A percentile compares a stretch with the other conserved stretches of the same genome.
These are phyloP conservation scores for Termitomyces sp. DNA, from an alignment of 768 basidiomycete genomes.

Conservation along the genomic window DNA sequence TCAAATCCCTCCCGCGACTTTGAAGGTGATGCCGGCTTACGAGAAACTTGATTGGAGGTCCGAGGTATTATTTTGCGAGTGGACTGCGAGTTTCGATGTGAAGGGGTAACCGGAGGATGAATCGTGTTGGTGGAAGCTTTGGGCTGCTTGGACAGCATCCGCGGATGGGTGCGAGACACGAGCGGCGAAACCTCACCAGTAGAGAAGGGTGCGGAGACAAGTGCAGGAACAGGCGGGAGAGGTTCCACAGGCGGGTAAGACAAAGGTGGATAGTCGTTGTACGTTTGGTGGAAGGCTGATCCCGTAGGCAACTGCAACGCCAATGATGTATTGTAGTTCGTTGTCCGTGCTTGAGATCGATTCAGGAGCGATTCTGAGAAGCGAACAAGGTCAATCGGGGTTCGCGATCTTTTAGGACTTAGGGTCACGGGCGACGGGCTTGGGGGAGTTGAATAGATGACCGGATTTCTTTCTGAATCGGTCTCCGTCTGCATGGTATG, in stretches of 20 bases:
- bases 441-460: not conserved
- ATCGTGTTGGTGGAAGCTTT: not conserved
- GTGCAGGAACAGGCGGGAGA: not conserved
- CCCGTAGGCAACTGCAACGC: not conserved
- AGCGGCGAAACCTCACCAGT: not conserved
- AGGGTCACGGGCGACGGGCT: not conserved
- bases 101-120: not conserved
- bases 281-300: not conserved
- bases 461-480: not conserved
- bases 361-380: slow-evolving; percentile 2
- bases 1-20: slow-evolving; percentile 10
- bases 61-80: not conserved
- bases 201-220: not conserved
- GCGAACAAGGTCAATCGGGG: slow-evolving; percentile 4
- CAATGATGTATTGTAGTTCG: not conserved
- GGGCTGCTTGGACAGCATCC: not conserved
- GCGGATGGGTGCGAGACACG: not conserved
- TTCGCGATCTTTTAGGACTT: not conserved
- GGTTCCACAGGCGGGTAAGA: not conserved
- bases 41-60: not conserved
- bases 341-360: not conserved
- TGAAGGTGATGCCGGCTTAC: slow-evolving; percentile 2
- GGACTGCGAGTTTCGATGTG: not conserved
- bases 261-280: not conserved
- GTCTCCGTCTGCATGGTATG: slow-evolving; percentile 7